Conservation (phyloP, 2,329 filamentous ascomycete species). For the Cladosporium sphaerospermum region DNA sequence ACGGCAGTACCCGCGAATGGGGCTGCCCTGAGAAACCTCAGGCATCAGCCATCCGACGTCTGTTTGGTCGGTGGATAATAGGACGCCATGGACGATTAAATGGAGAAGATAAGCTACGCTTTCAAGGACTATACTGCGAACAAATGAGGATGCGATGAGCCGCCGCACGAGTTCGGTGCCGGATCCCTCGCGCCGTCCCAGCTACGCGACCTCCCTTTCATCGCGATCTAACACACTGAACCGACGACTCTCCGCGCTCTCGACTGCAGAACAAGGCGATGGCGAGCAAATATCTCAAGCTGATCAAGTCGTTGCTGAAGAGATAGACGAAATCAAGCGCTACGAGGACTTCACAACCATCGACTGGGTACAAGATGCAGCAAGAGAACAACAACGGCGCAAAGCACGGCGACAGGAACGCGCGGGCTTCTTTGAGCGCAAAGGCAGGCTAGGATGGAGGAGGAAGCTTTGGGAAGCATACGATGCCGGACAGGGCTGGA, state of each 20-base stretch:
- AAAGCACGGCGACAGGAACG: conserved; percentile 68
- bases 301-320: conserved; percentile 75
- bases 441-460: conserved; percentile 69
- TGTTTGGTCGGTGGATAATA: not conserved
- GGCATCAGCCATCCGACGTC: not conserved
- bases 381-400: conserved; percentile 77
- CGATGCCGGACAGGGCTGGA: conserved; percentile 95
- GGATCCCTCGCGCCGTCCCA: conserved; percentile 14
- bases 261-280: conserved; percentile 58
- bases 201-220: conserved; percentile 40
- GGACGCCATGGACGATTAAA: not conserved
- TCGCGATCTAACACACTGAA: conserved; percentile 48
- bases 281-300: conserved; percentile 47
- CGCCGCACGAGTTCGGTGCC: conserved; percentile 31
- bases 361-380: conserved; percentile 98
- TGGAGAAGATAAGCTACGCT: not conserved
- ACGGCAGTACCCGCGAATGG: no score
- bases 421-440: conserved; percentile 63
- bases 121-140: not conserved
- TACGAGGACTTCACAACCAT: conserved; percentile 98
- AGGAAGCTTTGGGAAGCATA: conserved; percentile 78
- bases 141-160: conserved; percentile 38
- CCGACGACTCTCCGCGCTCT: conserved; percentile 62
- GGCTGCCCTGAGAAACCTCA: not conserved
- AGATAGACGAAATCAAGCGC: conserved; percentile 95